Evolutionary conservation across 768 basidiomycete genomes (phyloP).

Genomic region (Naganishia onofrii): DNA sequence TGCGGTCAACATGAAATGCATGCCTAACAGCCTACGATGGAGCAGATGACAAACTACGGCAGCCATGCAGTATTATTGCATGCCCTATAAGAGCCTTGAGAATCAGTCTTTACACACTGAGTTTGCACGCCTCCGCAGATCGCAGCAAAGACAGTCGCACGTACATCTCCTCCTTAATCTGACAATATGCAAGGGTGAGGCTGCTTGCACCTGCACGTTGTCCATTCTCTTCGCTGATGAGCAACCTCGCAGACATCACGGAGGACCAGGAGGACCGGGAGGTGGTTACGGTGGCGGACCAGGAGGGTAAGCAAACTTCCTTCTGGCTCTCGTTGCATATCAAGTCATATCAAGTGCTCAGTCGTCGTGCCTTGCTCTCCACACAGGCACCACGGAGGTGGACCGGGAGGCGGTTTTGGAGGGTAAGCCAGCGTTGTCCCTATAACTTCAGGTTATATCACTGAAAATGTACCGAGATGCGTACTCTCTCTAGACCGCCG

Average conservation of each 20-base stretch:
- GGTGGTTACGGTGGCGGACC: neutral
- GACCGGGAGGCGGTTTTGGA: neutral
- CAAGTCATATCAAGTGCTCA: neutral
- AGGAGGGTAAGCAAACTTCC: neutral
- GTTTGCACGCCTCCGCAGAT: neutral
- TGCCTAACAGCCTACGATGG: too few relatives aligned
- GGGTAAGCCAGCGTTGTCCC: too few relatives aligned
- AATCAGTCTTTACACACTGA: neutral
- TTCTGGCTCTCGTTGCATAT: neutral
- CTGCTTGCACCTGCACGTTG: neutral
- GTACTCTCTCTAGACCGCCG: neutral
- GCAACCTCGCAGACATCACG: neutral
- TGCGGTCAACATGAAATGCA: too few relatives aligned
- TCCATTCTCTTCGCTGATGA: neutral
- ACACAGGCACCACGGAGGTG: neutral
- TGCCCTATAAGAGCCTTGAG: neutral
- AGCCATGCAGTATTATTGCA: neutral
- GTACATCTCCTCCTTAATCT: neutral
- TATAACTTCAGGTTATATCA: too few relatives aligned
- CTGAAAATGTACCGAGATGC: too few relatives aligned
- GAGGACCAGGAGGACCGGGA: neutral
- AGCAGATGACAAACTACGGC: too few relatives aligned
- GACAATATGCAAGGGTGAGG: neutral
- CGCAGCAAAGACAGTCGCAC: neutral
- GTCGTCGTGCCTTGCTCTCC: neutral